phyloP scores from a whole-genome alignment of 2,329 filamentous ascomycete genomes.

The Ophiostoma tasmaniense region DNA sequence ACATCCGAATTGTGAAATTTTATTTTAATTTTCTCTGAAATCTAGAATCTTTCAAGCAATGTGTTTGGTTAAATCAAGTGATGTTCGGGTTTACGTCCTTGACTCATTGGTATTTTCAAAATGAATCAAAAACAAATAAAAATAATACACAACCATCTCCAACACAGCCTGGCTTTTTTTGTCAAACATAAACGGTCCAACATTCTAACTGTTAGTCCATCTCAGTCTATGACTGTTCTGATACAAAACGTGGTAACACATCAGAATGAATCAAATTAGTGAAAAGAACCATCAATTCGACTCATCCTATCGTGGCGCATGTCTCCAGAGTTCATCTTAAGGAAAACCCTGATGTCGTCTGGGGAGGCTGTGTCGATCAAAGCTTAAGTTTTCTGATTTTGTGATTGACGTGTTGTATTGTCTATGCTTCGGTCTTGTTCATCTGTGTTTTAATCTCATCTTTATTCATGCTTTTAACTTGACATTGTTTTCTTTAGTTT shows the following conservation, averaged over 20 bases:
- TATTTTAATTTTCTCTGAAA: no score
- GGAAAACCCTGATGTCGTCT: background rate
- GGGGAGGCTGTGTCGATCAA: conserved; percentile 1
- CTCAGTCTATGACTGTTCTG: background rate
- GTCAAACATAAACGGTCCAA: background rate
- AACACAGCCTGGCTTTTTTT: background rate
- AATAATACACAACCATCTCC: background rate
- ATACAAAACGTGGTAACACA: background rate
- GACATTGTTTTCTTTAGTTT: background rate
- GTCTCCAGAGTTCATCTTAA: background rate
- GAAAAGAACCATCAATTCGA: background rate
- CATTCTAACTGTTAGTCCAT: background rate
- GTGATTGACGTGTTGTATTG: background rate
- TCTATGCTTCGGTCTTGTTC: background rate
- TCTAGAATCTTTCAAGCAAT: no score
- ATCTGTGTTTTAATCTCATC: background rate
- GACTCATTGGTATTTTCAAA: no score
- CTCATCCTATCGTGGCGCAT: background rate
- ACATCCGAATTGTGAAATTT: no score
- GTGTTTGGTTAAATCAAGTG: no score
- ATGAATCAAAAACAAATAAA: no score
- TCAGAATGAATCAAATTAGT: background rate
- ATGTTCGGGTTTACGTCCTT: no score
- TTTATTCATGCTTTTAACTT: no score
- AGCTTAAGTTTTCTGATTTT: background rate